Evolutionary conservation across 306 rosid genomes (phyloP).

Genomic region (Ochetophila trinervis): DNA sequence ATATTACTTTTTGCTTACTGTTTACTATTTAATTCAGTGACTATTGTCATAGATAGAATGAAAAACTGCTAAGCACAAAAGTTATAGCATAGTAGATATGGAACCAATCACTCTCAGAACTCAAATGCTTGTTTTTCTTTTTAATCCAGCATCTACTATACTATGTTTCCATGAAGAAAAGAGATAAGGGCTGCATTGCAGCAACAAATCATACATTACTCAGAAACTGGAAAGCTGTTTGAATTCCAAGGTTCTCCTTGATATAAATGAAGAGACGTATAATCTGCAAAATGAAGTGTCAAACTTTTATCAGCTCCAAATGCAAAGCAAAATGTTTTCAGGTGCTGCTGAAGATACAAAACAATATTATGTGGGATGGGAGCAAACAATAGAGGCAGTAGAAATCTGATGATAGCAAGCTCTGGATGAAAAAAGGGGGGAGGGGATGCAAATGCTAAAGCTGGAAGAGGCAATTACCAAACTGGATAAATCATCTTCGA

Average conservation of each 20-base stretch:
- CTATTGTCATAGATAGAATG: too few species aligned
- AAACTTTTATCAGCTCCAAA: constrained; percentile 11
- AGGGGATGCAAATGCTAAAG: constrained; percentile 2
- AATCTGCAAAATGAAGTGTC: constrained; percentile 53
- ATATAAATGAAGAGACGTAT: constrained; percentile 75
- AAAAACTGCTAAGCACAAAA: too few species aligned
- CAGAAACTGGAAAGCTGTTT: constrained; percentile 83
- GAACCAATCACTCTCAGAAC: too few species aligned
- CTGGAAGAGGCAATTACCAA: constrained; percentile 46
- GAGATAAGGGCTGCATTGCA: too few species aligned
- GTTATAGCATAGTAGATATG: too few species aligned
- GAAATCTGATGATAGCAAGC: background rate
- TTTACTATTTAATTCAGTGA: too few species aligned
- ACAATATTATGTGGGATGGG: background rate
- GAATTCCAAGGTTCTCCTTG: constrained; percentile 65
- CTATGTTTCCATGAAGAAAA: too few species aligned
- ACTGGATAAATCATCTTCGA: constrained; percentile 69
- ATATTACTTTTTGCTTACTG: too few species aligned
- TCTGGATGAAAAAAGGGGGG: background rate
- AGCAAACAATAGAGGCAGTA: constrained; percentile 1
- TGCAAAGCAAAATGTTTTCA: background rate
- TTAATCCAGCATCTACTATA: too few species aligned
- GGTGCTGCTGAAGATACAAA: background rate
- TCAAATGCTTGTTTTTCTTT: too few species aligned
- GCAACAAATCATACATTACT: constrained; percentile 57